These are phyloP conservation scores for Salmacisia buchloeana DNA, from an alignment of 1,284 basidiomycete species.

Conservation along the genomic window DNA sequence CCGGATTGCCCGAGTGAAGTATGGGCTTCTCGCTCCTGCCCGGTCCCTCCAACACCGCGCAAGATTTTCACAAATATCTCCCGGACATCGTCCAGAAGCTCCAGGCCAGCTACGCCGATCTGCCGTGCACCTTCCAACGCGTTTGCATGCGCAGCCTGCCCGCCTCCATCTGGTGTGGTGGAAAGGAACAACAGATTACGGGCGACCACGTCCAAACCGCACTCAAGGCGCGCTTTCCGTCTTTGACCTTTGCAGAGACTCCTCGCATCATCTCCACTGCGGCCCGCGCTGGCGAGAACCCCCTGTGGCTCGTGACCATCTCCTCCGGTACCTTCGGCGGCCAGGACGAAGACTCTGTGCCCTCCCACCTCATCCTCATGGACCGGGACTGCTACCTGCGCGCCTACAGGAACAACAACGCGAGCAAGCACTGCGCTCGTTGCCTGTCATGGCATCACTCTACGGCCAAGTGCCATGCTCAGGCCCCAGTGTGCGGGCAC, in stretches of 20 bases:
- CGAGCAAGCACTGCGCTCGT: background rate
- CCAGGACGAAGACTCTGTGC: background rate
- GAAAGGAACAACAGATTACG: too few species aligned
- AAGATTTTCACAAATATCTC: too few species aligned
- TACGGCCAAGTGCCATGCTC: background rate
- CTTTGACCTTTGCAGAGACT: background rate
- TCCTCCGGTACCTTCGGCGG: background rate
- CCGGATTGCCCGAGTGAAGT: too few species aligned
- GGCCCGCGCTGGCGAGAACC: background rate
- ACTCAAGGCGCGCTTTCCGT: background rate
- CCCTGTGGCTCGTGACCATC: constrained; percentile 1
- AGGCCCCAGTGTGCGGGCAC: background rate
- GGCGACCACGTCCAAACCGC: background rate
- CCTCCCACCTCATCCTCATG: background rate
- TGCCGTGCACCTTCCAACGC: too few species aligned
- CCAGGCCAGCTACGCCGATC: too few species aligned
- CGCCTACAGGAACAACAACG: background rate
- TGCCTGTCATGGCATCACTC: constrained; percentile 6
- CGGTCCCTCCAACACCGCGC: too few species aligned
- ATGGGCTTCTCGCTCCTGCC: too few species aligned
- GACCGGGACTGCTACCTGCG: background rate
- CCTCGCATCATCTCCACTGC: background rate
- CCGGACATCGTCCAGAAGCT: too few species aligned
- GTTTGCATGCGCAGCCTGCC: too few species aligned
- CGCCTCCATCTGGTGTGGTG: too few species aligned